Evolutionary conservation across 139 green algal genomes (phyloP).

Genomic region (Volvox africanus): DNA sequence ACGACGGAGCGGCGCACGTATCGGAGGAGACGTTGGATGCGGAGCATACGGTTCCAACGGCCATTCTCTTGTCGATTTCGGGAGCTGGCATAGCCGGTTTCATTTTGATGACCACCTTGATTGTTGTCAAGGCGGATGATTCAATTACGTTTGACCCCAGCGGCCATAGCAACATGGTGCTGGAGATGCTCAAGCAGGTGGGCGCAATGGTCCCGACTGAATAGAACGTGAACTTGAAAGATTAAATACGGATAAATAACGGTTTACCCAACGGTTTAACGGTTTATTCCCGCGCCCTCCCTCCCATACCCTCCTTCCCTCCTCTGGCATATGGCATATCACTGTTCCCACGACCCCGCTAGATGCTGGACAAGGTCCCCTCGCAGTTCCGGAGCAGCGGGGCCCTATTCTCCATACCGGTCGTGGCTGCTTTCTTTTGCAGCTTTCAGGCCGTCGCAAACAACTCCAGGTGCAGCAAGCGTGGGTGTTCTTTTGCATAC

Average conservation of each 20-base stretch:
- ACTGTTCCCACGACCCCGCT: too few relatives aligned
- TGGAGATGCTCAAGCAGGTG: background rate
- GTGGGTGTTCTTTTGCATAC: too few relatives aligned
- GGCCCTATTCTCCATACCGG: background rate
- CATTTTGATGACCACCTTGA: background rate
- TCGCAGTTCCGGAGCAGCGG: background rate
- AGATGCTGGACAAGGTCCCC: too few relatives aligned
- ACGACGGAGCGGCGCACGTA: background rate
- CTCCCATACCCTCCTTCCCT: too few relatives aligned
- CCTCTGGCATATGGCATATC: too few relatives aligned
- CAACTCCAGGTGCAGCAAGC: conserved; percentile 10
- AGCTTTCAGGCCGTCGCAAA: conserved; percentile 11
- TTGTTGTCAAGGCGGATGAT: background rate
- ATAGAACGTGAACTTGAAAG: too few relatives aligned
- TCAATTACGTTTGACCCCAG: background rate
- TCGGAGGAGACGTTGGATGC: background rate
- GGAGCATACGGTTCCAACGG: background rate
- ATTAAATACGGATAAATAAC: too few relatives aligned
- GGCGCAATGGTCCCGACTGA: too few relatives aligned
- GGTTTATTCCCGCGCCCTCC: too few relatives aligned
- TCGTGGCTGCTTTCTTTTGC: conserved; percentile 15
- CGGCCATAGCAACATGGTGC: conserved; percentile 2
- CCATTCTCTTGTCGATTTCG: background rate
- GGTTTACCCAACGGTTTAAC: too few relatives aligned
- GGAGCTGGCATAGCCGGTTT: background rate